phyloP scores from a whole-genome alignment of 1,284 basidiomycete genomes.

The Agroathelia rolfsii region DNA sequence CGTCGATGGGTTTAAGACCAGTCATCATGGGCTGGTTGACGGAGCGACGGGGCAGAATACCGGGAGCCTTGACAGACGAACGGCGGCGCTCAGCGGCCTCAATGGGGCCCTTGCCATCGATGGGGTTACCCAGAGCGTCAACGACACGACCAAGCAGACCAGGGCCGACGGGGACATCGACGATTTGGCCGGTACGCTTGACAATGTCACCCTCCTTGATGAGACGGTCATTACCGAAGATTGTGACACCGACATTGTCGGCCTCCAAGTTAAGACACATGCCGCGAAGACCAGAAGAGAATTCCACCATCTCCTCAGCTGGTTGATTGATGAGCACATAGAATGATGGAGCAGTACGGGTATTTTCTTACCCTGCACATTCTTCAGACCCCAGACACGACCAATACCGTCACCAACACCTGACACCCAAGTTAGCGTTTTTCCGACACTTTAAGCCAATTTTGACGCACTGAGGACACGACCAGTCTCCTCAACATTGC shows the following conservation, averaged over 20 bases:
- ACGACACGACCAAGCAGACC: constrained; percentile 96
- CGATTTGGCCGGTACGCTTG: constrained; percentile 99
- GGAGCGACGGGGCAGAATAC: constrained; percentile 97
- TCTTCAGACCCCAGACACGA: constrained; percentile 91
- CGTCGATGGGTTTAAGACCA: constrained; percentile 99
- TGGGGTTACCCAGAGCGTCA: constrained; percentile 98
- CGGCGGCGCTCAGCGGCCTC: constrained; percentile 87
- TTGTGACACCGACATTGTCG: constrained; percentile 99
- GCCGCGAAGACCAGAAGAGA: constrained; percentile 96
- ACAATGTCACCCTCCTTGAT: constrained; percentile 99
- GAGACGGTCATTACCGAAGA: constrained; percentile 99
- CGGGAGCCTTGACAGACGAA: constrained; percentile 96
- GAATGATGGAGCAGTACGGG: constrained; percentile 9
- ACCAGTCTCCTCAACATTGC: constrained; percentile 97
- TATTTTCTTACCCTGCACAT: constrained; percentile 73
- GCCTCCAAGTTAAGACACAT: constrained; percentile 99
- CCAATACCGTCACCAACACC: constrained; percentile 99
- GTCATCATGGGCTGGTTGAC: constrained; percentile 99
- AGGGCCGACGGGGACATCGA: constrained; percentile 98
- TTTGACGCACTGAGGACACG: constrained; percentile 83
- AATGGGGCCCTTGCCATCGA: constrained; percentile 98
- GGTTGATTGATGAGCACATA: constrained; percentile 12
- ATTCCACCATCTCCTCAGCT: constrained; percentile 99
- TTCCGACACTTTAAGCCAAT: too few relatives aligned
- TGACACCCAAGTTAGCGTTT: constrained; percentile 22